Evolutionary conservation across 2,329 filamentous ascomycete genomes (phyloP), one percentile per base, ranked within the genome.

Genomic region (Lasiodiplodia sp.): DNA sequence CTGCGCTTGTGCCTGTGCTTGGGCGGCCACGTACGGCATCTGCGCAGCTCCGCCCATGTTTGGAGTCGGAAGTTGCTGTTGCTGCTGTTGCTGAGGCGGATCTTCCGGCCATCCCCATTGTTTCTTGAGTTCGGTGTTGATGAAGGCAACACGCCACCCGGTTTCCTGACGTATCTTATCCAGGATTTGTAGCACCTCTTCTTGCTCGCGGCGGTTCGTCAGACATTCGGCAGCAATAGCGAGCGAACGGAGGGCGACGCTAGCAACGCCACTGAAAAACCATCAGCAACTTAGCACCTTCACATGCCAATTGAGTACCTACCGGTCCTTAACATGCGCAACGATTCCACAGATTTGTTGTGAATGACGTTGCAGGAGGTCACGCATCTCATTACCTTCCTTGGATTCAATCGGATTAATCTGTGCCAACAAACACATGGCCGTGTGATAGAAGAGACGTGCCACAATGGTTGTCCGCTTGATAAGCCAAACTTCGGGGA

Each of bases 291-390:
- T 23, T 31, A 14, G 37, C n/a, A 10, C 14, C 40, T 31, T 51
- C 40, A 51, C 44, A 21, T 51, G 23, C 23, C 38, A 23, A 34
- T 2, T 40, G 21, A 23, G 5, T 12, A 76, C 81, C 73, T 76
- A 86, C 84, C 88, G 86, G 76, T 97, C 93, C 74, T 94, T 92
- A 64, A 91, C 89, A 76, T 97, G 93, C 2, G 93, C 92, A 28
- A 92, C 89, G 70, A 98, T 96, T 16, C 95, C 95, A 76, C 94
- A 97, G 28, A 97, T 91, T 76, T 94, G 91, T 72, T 92, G 90
- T 0, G 93, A 91, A 76, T 97, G 93, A 70, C 88, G 87, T 60
- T 90, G 84, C 73, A 92, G 89, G 75, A 92, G 86, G 4, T 86
- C 84, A 57, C 86, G 87, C 87, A 95, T 92, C 69, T 93, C 90